Evolutionary conservation across 345 rosid genomes (phyloP).

Genomic region (Fremontodendron californicum): DNA sequence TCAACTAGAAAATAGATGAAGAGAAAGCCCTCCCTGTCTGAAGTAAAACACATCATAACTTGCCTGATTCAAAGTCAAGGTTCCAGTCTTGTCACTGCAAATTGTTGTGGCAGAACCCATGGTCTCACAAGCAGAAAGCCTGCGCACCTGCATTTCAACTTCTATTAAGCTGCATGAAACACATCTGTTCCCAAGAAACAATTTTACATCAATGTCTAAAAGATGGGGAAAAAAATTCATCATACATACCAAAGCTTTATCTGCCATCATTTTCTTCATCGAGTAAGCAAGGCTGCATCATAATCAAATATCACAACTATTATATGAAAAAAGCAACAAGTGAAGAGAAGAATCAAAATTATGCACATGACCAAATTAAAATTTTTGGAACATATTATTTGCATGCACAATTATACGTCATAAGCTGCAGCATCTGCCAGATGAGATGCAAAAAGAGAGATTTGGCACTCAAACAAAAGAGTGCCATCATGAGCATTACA

Average conservation of each 20-base stretch:
- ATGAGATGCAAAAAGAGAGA: background rate
- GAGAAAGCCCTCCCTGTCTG: too few species aligned
- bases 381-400: background rate
- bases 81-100: constrained; percentile 98
- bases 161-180: too few species aligned
- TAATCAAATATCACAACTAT: background rate
- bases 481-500: background rate
- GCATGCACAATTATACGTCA: background rate
- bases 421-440: background rate
- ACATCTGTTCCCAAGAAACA: too few species aligned
- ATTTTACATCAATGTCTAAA: too few species aligned
- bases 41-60: constrained; percentile 5
- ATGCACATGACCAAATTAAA: background rate
- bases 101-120: constrained; percentile 98
- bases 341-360: background rate
- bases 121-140: constrained; percentile 97
- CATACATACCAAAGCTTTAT: too few species aligned
- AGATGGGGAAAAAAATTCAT: too few species aligned
- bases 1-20: too few species aligned
- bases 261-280: too few species aligned
- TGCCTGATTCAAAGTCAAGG: constrained; percentile 83
- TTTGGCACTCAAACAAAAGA: background rate
- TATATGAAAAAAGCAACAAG: background rate
- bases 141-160: constrained; percentile 58
- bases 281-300: too few species aligned